Percentiles rank a stretch among this genome's conserved stretches.
Evolutionary conservation across 108 stramenopile species (phyloP).

Genomic region (Licmophora abbreviata): DNA sequence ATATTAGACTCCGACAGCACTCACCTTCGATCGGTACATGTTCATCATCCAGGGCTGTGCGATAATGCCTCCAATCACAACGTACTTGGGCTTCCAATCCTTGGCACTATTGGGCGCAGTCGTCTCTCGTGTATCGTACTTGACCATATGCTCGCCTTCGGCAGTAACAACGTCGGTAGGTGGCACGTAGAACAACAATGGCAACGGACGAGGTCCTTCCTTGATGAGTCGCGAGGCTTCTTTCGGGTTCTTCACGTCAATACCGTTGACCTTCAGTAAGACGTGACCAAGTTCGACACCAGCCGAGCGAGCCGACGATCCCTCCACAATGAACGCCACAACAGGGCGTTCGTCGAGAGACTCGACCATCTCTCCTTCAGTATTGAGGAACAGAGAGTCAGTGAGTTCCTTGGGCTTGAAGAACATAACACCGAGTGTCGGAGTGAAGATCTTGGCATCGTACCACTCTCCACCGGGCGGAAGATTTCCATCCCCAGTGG

Average conservation of each 20-base stretch:
- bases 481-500: constrained; percentile 44
- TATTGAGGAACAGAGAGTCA: constrained; percentile 74
- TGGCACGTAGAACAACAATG: constrained; percentile 81
- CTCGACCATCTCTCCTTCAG: constrained; percentile 60
- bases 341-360: constrained; percentile 74
- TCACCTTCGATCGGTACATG: constrained; percentile 88
- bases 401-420: constrained; percentile 87
- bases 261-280: constrained; percentile 79
- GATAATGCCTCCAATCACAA: constrained; percentile 88
- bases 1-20: constrained; percentile 7
- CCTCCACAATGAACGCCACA: constrained; percentile 87
- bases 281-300: constrained; percentile 86
- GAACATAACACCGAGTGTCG: constrained; percentile 89
- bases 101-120: constrained; percentile 77
- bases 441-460: constrained; percentile 86
- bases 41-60: constrained; percentile 92
- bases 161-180: constrained; percentile 72
- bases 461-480: constrained; percentile 86
- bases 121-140: constrained; percentile 84
- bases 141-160: constrained; percentile 89
- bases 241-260: constrained; percentile 84
- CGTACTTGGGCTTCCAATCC: constrained; percentile 90
- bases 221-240: constrained; percentile 84
- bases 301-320: constrained; percentile 65
- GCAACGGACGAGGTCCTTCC: constrained; percentile 81